Conservation (phyloP, 78 protist species). For the Anaeramoeba flamelloides region DNA sequence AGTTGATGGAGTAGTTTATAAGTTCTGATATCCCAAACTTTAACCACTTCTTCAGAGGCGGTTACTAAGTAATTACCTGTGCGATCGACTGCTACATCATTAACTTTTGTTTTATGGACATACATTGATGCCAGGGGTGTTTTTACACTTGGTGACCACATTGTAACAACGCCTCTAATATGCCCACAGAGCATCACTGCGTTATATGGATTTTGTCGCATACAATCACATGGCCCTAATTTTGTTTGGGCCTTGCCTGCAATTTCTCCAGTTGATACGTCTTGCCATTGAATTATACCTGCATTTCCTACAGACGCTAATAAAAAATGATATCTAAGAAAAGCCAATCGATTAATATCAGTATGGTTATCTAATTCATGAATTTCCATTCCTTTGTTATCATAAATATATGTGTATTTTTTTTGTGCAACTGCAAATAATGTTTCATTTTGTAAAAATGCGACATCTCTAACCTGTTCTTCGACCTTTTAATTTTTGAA, state of each 20-base stretch:
- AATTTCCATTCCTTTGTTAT: not conserved
- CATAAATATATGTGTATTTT: not conserved
- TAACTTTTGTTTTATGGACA: not conserved
- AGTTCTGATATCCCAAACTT: not conserved
- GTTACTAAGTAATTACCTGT: not conserved
- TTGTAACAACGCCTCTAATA: not conserved
- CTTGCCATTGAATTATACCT: not conserved
- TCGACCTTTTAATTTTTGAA: too few species aligned
- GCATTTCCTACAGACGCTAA: not conserved
- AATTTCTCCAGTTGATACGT: not conserved
- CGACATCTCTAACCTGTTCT: not conserved
- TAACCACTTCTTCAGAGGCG: not conserved
- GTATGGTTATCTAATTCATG: not conserved
- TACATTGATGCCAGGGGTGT: not conserved
- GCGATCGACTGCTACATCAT: not conserved
- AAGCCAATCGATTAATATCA: not conserved
- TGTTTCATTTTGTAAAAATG: not conserved
- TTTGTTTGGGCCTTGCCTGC: not conserved
- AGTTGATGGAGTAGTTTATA: not conserved
- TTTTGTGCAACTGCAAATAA: not conserved
- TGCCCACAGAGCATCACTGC: not conserved
- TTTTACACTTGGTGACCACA: not conserved
- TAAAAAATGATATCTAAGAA: not conserved
- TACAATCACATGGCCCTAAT: not conserved
- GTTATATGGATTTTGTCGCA: not conserved